These are phyloP conservation scores for Polyporus arcularius DNA, from an alignment of 768 basidiomycete genomes.

Conservation along the genomic window DNA sequence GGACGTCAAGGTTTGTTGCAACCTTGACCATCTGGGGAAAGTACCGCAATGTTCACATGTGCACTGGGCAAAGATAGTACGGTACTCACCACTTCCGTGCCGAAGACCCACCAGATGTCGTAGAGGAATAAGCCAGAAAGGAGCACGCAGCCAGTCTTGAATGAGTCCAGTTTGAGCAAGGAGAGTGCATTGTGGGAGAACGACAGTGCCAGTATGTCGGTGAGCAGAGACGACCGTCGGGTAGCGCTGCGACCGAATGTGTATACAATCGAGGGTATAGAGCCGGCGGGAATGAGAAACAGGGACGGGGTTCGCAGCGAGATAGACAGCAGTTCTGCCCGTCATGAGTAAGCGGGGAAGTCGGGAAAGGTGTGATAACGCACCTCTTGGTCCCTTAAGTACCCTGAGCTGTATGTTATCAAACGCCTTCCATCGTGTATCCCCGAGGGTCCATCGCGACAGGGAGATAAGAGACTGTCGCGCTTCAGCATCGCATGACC, in stretches of 20 bases:
- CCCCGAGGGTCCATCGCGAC: conserved; percentile 49
- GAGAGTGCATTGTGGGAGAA: conserved; percentile 81
- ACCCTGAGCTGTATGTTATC: conserved; percentile 45
- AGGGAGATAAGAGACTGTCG: conserved; percentile 45
- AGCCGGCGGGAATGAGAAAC: conserved; percentile 56
- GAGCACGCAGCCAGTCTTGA: conserved; percentile 82
- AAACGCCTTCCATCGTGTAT: conserved; percentile 57
- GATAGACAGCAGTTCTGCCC: conserved; percentile 39
- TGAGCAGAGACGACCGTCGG: conserved; percentile 69
- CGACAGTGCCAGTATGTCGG: conserved; percentile 72
- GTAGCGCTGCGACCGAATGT: conserved; percentile 38
- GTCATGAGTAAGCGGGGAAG: conserved; percentile 18
- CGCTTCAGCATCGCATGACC: conserved; percentile 3
- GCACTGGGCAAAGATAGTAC: not conserved
- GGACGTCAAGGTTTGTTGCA: conserved; percentile 85
- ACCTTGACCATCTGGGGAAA: conserved; percentile 83
- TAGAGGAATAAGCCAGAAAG: conserved; percentile 87
- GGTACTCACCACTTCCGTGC: conserved; percentile 74
- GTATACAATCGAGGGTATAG: conserved; percentile 68
- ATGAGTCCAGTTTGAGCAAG: conserved; percentile 84
- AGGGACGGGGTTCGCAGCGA: conserved; percentile 62
- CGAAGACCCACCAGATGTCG: conserved; percentile 96
- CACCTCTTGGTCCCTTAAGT: conserved; percentile 51
- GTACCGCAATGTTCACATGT: not conserved
- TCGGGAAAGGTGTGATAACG: conserved; percentile 15